phyloP scores from a whole-genome alignment of 345 rosid species.

The Aquilaria yunnanensis region DNA sequence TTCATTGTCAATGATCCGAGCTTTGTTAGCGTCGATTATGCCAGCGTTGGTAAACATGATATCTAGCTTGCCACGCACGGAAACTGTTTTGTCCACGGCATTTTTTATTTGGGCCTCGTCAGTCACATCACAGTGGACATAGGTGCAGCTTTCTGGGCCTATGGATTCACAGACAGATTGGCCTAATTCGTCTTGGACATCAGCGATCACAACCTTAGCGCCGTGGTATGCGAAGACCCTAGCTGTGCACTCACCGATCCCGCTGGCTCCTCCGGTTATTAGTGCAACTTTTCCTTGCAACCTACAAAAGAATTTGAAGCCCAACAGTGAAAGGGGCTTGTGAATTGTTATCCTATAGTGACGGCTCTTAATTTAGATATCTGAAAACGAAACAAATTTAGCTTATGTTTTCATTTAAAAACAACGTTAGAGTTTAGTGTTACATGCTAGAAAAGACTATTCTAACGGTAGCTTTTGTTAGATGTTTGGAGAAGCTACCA shows the following conservation, averaged over 20 bases:
- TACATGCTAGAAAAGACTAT: too few relatives aligned
- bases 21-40: not conserved
- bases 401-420: too few relatives aligned
- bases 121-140: conserved; percentile 21
- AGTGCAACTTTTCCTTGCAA: conserved; percentile 15
- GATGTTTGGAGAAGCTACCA: too few relatives aligned
- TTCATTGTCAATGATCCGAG: not conserved
- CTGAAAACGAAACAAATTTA: too few relatives aligned
- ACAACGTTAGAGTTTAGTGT: too few relatives aligned
- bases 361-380: too few relatives aligned
- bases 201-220: conserved; percentile 22
- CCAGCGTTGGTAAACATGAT: conserved; percentile 33
- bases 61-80: conserved; percentile 25
- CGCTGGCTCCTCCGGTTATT: conserved; percentile 18
- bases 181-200: conserved; percentile 22
- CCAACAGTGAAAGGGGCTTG: too few relatives aligned
- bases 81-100: conserved; percentile 14
- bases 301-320: conserved; percentile 1
- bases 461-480: too few relatives aligned
- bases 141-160: conserved; percentile 17
- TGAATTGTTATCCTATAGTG: too few relatives aligned
- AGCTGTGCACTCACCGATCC: conserved; percentile 13
- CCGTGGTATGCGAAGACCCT: conserved; percentile 18
- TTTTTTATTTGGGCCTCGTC: conserved; percentile 16
- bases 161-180: conserved; percentile 5